Evolutionary conservation across 176 grass and related monocot species (phyloP), one percentile per base, ranked within the genome.

Genomic region (Zea luxurians): DNA sequence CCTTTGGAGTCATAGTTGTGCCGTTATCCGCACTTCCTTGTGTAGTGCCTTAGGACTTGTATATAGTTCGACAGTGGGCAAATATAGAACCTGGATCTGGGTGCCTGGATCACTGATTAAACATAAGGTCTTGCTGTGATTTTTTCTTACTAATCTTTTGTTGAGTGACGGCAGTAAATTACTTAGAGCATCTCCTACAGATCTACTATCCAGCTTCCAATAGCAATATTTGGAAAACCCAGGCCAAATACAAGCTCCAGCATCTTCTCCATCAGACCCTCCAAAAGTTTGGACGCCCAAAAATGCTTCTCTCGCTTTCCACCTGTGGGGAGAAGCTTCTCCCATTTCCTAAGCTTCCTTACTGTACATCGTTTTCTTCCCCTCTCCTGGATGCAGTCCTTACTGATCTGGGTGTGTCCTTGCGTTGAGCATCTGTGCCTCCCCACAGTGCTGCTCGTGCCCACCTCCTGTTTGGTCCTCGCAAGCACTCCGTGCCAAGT

Each of bases 21-120:
- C 45, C 8, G 7, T 66, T 21, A 73, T 76, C 64, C 71, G 45
- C 53, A 48, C 1, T 71, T 11, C 10, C 35, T 20, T 82, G 74
- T 66, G 17, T 64, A 77, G 36, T 67, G 62, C 53, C 53, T n/a
- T 74, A 66, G 48, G 49, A 27, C 10, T 20, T 66, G 17, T 27
- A 13, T 20, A 37, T 20, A 45, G 61, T 61, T 83, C 42, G 49
- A 16, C 41, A 66, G 5, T 54, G 16, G 15, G 8, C 41, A 58
- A 68, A 58, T 7, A 21, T 15, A 49, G 48, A 27, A 70, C 55
- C 10, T 57, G 41, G 74, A 37, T 35, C 74, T 78, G 7, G 40
- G 48, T 75, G 35, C n/a, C n/a, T 80, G 34, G 38, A 43, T 48
- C 48, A 34, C 8, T 63, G 44, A 47, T 71, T 36, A 63, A 57